Evolutionary conservation across 139 green algal species (phyloP).

Genomic region (Tetraselmis striata): DNA sequence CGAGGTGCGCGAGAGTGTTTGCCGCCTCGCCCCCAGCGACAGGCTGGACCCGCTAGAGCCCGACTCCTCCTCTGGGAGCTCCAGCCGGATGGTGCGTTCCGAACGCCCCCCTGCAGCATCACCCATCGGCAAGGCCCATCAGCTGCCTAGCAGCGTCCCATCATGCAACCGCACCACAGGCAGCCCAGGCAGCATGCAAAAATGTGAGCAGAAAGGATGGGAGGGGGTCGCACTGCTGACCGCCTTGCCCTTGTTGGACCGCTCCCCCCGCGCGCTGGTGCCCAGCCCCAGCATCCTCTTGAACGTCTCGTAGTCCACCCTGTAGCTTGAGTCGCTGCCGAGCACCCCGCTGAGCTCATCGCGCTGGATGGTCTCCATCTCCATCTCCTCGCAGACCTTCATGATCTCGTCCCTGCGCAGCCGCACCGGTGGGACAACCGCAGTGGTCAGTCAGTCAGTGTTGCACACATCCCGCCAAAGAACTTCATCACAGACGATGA

Average conservation of each 20-base stretch:
- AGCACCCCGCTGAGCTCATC: neutral
- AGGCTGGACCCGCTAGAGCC: no score
- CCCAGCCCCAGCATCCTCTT: neutral
- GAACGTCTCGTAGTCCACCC: neutral
- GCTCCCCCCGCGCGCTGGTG: neutral
- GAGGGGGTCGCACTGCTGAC: neutral
- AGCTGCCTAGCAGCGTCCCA: no score
- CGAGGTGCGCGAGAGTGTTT: neutral
- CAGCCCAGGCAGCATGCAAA: neutral
- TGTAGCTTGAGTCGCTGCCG: neutral
- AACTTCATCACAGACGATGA: no score
- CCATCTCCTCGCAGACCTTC: neutral
- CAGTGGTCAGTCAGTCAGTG: neutral
- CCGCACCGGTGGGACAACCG: neutral
- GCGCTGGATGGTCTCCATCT: neutral
- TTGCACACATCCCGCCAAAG: no score
- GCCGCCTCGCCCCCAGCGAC: no score
- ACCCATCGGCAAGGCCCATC: neutral
- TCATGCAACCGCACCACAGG: no score
- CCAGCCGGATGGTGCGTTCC: no score
- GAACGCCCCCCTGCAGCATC: neutral
- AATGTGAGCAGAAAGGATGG: neutral
- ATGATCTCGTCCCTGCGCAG: neutral
- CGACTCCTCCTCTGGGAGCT: no score
- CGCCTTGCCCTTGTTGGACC: neutral